These are phyloP conservation scores for Globisporangium canariense DNA, from an alignment of 352 stramenopile species.

Conservation along the genomic window DNA sequence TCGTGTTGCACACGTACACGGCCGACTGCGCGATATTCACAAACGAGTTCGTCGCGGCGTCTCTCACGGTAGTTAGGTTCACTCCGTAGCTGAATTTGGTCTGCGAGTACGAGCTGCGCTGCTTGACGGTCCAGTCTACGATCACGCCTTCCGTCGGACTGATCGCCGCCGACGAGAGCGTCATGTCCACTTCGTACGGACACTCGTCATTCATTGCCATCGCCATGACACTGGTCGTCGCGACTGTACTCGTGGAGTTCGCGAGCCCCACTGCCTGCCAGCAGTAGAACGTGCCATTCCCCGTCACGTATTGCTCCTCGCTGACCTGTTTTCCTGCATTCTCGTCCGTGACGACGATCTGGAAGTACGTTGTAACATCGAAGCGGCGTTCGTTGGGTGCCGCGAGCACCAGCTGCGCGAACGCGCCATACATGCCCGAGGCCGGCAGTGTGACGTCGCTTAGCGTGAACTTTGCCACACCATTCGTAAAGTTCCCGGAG, in stretches of 20 bases:
- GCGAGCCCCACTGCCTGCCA: conserved; percentile 34
- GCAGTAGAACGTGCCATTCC: conserved; percentile 39
- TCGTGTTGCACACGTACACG: conserved; percentile 42
- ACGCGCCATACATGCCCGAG: conserved; percentile 32
- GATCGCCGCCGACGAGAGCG: conserved; percentile 24
- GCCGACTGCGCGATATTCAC: conserved; percentile 38
- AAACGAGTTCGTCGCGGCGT: conserved; percentile 22
- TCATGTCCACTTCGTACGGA: conserved; percentile 41
- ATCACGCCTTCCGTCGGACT: conserved; percentile 12
- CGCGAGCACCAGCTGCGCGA: conserved; percentile 44
- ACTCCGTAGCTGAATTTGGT: conserved; percentile 17
- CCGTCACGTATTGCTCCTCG: conserved; percentile 23
- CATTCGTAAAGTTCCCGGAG: conserved; percentile 33
- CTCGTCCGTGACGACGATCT: conserved; percentile 34
- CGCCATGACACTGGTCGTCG: conserved; percentile 30
- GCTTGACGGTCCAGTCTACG: conserved; percentile 32
- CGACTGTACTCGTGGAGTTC: conserved; percentile 17
- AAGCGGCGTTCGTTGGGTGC: conserved; percentile 32
- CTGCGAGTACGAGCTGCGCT: conserved; percentile 19
- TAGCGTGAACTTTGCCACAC: conserved; percentile 30
- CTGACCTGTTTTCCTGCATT: conserved; percentile 23
- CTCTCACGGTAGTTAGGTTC: conserved; percentile 37
- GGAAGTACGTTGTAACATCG: conserved; percentile 55
- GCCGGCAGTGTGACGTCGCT: conserved; percentile 30
- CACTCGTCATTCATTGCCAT: conserved; percentile 33